phyloP scores from a whole-genome alignment of 345 rosid genomes.

The Punica granatum region DNA sequence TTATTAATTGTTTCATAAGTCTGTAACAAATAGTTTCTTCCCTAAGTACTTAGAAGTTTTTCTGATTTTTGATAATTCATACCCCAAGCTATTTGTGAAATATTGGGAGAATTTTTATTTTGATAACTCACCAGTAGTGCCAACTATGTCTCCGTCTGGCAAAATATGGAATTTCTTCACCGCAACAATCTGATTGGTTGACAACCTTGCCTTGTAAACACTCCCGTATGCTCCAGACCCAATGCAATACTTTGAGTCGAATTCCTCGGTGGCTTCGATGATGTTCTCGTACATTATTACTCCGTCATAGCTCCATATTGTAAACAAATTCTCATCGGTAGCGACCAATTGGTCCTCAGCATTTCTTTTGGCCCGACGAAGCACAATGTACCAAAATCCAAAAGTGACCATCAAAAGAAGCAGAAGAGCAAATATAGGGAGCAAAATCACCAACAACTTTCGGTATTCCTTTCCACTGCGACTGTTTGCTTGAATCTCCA shows the following conservation, averaged over 20 bases:
- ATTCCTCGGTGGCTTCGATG: conserved; percentile 20
- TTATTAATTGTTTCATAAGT: too few species aligned
- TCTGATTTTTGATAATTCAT: too few species aligned
- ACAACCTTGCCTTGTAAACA: conserved; percentile 20
- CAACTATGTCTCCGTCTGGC: not conserved
- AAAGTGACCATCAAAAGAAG: not conserved
- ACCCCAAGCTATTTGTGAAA: not conserved
- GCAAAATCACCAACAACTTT: conserved; percentile 1
- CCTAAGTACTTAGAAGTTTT: too few species aligned
- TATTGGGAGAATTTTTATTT: conserved; percentile 5
- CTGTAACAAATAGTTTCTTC: too few species aligned
- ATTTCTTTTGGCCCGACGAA: not conserved
- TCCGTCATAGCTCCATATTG: conserved; percentile 14
- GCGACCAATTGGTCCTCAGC: not conserved
- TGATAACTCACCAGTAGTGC: not conserved
- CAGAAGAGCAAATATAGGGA: conserved; percentile 7
- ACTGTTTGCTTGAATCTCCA: too few species aligned
- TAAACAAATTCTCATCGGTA: not conserved
- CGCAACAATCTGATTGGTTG: conserved; percentile 14
- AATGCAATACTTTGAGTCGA: conserved; percentile 15
- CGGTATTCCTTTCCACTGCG: not conserved
- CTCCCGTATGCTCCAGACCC: conserved; percentile 20
- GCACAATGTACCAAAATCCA: not conserved
- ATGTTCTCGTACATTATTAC: conserved; percentile 17
- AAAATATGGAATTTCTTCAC: conserved; percentile 19